Evolutionary conservation across 805 yeast genomes (phyloP), one percentile per base, ranked within the genome.

Genomic region (Kuraishia hungarica): DNA sequence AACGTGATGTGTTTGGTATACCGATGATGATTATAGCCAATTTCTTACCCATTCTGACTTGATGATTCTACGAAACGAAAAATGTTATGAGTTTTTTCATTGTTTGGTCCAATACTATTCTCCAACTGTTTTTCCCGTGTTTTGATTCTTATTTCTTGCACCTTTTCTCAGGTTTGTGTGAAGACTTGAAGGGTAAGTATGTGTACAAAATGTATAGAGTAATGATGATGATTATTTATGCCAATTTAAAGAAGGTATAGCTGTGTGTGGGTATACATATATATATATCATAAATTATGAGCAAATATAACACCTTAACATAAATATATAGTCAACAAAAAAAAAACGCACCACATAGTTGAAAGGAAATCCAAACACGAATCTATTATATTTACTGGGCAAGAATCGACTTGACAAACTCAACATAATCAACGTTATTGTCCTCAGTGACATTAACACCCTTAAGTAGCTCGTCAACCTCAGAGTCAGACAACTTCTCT

Each of bases 21-120:
- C 99, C 99, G 17, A 86, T 94, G 90, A 92, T 93, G 96, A 86
- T 94, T 22, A 81, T 93, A 39, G 98, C 97, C 19, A 94, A 90
- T 66, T 93, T 93, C 67, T 74, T 93, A 62, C 98, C 97, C 0
- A 85, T 89, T 26, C 58, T 82, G 52, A 75, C 72, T 3, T 69
- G 57, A 59, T 8, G 39, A 3, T 26, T 13, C 50, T n/a, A n/a
- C 29, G 10, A 5, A 26, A 26, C 10, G 10, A 26, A 26, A 26
- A 6, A 26, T 10, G 8, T 6, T 10, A 26, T 26, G n/a, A n/a
- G n/a, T 26, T 26, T 6, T 26, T 26, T 26, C 10, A 10, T 26
- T 47, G 23, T 39, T n/a, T 47, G 26, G 17, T 11, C 13, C 13
- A 11, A 10, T 22, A 11, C 21, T 11, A 22, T 23, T 47, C 22